Conservation (phyloP, 2,329 filamentous ascomycete species). For the Alternaria metachromatica region DNA sequence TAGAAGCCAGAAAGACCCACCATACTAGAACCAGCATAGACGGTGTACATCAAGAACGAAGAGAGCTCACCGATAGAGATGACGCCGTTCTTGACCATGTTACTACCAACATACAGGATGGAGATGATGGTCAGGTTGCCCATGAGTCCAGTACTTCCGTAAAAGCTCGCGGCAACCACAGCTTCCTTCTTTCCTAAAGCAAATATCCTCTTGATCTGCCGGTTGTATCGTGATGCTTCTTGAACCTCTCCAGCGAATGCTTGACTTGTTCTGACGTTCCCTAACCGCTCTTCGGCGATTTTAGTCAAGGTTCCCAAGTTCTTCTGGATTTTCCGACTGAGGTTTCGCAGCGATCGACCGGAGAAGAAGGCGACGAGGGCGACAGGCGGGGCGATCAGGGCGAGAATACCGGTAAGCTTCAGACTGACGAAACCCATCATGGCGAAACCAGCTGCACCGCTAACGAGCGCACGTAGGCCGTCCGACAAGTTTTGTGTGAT, state of each 20-base stretch:
- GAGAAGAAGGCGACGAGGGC: slow-evolving; percentile 92
- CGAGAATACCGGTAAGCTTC: slow-evolving; percentile 84
- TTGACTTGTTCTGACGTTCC: slow-evolving; percentile 95
- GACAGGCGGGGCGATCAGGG: slow-evolving; percentile 87
- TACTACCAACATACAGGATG: slow-evolving; percentile 87
- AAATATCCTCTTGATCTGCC: slow-evolving; percentile 91
- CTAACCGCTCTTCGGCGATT: slow-evolving; percentile 96
- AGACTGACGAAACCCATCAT: slow-evolving; percentile 97
- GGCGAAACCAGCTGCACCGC: slow-evolving; percentile 84
- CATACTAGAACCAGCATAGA: slow-evolving; percentile 82
- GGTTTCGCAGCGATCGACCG: slow-evolving; percentile 83
- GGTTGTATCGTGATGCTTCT: slow-evolving; percentile 90
- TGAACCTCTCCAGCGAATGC: slow-evolving; percentile 93
- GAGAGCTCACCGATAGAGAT: slow-evolving; percentile 93
- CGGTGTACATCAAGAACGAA: slow-evolving; percentile 98
- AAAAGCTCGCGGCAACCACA: slow-evolving; percentile 88
- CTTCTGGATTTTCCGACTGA: slow-evolving; percentile 92
- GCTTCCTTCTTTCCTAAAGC: slow-evolving; percentile 86
- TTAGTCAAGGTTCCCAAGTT: slow-evolving; percentile 93
- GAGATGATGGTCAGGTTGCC: slow-evolving; percentile 96
- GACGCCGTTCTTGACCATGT: slow-evolving; percentile 83
- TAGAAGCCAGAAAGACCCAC: slow-evolving; percentile 97
- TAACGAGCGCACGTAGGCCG: slow-evolving; percentile 88
- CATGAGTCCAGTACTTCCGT: slow-evolving; percentile 82
- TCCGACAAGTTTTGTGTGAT: slow-evolving; percentile 98